These are phyloP conservation scores for Pigoraptor vietnamica DNA, from an alignment of 78 protist species.

Conservation along the genomic window DNA sequence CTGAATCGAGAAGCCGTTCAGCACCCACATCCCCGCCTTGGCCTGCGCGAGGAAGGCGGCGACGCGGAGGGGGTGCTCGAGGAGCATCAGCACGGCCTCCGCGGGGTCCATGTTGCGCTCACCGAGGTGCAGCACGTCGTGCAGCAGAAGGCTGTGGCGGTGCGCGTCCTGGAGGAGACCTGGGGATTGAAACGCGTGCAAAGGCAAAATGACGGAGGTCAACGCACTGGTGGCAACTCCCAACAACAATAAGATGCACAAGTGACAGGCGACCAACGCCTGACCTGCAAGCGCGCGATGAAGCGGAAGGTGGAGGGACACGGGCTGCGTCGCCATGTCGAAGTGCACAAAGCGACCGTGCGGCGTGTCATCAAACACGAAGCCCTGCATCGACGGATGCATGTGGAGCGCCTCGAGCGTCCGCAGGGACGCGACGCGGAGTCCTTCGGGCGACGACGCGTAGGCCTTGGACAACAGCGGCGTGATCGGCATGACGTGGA, in stretches of 20 bases:
- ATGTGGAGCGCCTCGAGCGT: neutral
- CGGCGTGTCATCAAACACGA: neutral
- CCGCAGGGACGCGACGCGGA: neutral
- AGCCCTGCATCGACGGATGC: neutral
- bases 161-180: neutral
- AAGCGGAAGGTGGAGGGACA: slow-evolving; percentile 1
- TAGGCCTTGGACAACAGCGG: neutral
- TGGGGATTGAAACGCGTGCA: neutral
- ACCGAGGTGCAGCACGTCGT: neutral
- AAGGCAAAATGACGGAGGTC: neutral
- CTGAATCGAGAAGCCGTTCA: neutral
- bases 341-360: neutral
- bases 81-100: neutral
- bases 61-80: slow-evolving; percentile 9
- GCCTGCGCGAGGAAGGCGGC: neutral
- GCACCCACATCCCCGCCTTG: neutral
- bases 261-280: neutral
- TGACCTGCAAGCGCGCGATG: neutral
- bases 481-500: neutral
- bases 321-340: neutral
- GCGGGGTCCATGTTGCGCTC: neutral
- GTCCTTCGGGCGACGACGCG: neutral
- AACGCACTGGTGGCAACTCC: no score
- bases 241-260: neutral
- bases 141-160: neutral